Conservation (phyloP, 192 early-diverging fungal species). For the Podila minutissima region DNA sequence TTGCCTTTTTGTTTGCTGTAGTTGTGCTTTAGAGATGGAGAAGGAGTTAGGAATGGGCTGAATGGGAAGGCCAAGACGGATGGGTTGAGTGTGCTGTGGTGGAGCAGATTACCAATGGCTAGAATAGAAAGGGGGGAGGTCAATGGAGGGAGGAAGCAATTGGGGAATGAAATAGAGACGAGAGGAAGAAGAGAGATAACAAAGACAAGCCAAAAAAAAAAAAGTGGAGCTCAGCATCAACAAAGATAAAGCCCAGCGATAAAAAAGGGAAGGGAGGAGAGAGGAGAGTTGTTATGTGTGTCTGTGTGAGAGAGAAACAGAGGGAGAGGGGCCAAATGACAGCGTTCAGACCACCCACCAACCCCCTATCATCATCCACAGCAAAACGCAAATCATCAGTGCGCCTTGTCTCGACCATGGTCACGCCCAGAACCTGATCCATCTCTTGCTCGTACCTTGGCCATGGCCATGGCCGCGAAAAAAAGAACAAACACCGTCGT, state of each 20-base stretch:
- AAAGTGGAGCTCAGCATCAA: not conserved
- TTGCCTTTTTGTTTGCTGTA: not conserved
- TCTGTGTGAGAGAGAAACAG: not conserved
- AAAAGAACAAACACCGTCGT: too few species aligned
- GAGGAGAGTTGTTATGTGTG: not conserved
- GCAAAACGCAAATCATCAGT: too few species aligned
- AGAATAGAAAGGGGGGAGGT: not conserved
- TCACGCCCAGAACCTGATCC: too few species aligned
- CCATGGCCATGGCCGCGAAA: too few species aligned
- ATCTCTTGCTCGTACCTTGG: too few species aligned
- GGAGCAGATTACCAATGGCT: too few species aligned
- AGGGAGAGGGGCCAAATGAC: too few species aligned
- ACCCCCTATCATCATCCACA: not conserved
- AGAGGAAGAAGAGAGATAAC: not conserved
- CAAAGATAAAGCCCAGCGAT: not conserved
- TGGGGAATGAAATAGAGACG: not conserved
- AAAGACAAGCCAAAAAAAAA: not conserved
- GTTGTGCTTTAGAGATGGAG: not conserved
- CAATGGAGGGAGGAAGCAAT: not conserved
- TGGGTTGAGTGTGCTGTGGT: too few species aligned
- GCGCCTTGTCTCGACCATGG: not conserved
- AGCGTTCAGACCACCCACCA: too few species aligned
- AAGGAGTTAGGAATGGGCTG: not conserved
- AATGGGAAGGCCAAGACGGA: not conserved
- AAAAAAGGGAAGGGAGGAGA: not conserved